A percentile compares a stretch with the other conserved stretches of the same genome.
phyloP scores from a whole-genome alignment of 257 asterid species.

The Salvia rosmarinus region DNA sequence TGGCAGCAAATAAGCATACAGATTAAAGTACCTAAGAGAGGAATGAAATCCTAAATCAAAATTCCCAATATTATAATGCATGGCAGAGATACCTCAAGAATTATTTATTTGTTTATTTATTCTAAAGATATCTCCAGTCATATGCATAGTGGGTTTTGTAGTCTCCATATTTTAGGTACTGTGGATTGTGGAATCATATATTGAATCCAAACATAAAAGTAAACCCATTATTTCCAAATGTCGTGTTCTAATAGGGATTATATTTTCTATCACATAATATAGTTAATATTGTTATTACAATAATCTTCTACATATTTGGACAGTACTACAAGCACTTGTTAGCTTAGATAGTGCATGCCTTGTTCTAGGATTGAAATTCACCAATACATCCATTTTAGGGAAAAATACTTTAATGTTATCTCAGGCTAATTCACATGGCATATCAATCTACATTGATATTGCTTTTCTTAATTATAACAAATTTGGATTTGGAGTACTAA shows the following conservation, averaged over 20 bases:
- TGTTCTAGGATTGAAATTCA: not conserved
- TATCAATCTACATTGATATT: not conserved
- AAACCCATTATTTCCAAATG: not conserved
- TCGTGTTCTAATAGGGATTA: too few species aligned
- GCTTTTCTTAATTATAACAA: not conserved
- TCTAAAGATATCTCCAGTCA: not conserved
- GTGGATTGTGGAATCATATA: not conserved
- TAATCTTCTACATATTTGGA: not conserved
- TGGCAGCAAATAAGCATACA: constrained; percentile 19
- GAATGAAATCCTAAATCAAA: too few species aligned
- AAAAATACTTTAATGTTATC: not conserved
- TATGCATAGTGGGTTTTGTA: not conserved
- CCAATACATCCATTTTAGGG: not conserved
- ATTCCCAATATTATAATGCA: not conserved
- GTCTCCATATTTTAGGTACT: not conserved
- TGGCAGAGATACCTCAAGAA: not conserved
- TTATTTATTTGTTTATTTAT: not conserved
- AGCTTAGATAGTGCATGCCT: not conserved
- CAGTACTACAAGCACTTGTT: not conserved
- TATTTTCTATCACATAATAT: too few species aligned
- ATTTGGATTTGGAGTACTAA: not conserved
- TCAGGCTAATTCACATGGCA: not conserved
- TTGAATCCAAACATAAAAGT: not conserved
- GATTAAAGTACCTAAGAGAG: not conserved
- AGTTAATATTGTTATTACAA: not conserved